Conservation (phyloP, 805 yeast genomes). For the Saturnispora galanensis region DNA sequence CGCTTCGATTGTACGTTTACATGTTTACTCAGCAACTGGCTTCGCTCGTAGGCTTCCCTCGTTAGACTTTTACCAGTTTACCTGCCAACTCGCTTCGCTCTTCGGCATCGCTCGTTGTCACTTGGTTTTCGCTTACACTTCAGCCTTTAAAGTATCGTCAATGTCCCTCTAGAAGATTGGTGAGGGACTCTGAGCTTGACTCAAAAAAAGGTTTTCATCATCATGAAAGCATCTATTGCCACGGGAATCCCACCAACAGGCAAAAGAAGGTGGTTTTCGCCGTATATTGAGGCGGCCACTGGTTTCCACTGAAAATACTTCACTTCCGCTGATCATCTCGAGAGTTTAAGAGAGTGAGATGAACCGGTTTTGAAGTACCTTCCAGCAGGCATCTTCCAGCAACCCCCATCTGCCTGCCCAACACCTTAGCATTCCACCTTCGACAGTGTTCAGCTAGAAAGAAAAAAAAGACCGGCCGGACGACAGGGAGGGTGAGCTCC, state of each 20-base stretch:
- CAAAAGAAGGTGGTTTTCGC: background rate
- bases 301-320: background rate
- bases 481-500: slow-evolving; percentile 20
- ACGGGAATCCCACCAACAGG: background rate
- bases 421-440: slow-evolving; percentile 13
- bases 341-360: background rate
- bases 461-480: slow-evolving; percentile 11
- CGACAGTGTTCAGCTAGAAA: slow-evolving; percentile 15
- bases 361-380: background rate
- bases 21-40: too few species aligned
- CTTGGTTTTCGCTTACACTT: background rate
- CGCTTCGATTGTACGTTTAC: too few species aligned
- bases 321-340: too few species aligned
- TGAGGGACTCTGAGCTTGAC: slow-evolving; percentile 19
- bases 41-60: too few species aligned
- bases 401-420: too few species aligned
- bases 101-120: too few species aligned
- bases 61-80: background rate
- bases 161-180: slow-evolving; percentile 14
- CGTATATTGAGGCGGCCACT: background rate
- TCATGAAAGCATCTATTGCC: background rate
- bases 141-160: slow-evolving; percentile 14
- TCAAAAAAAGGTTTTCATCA: slow-evolving; percentile 14
- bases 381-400: too few species aligned
- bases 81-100: too few species aligned